Base-by-base conservation (phyloP, 1,139 yeast species). In the Saccharomyces hybrid region DNA sequence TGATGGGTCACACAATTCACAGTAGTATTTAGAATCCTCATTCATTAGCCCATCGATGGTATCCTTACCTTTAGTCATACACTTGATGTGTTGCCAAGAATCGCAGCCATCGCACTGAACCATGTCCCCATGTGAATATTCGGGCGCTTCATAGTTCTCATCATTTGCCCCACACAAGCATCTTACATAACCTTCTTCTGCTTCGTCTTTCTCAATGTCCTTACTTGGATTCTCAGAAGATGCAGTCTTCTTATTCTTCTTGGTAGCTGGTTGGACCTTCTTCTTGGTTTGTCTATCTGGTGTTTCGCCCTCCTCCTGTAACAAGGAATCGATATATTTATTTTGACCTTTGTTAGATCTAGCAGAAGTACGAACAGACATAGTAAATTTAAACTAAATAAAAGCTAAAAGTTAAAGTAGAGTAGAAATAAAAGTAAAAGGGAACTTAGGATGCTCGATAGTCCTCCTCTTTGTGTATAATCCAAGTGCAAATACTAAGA, bases 21-120 rank as follows among this genome's bases (percentile, higher is more conserved):
- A 83, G 28, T 63, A 60, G 63, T 83, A 83, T 30, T 68, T 67
- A 8, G 77, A 76, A 0, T 84, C 83, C 1, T 77, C 46, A 26
- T 50, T 52, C 47, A 60, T 41, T 41, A 57, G 50, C 8, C 48
- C 47, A 23, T 31, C 27, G n/a, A 23, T 16, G 47, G 20, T n/a
- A n/a, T 51, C 57, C 20, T 70, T 68, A 62, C 77, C 70, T 63
- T 76, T 69, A 49, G 87, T 79, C 79, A 87, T 79, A 70, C 97
- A 89, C 54, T 71, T 74, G 34, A 84, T 81, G 68, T 89, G 97
- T 67, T 89, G 97, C 97, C 97, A 89, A 11, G 89, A 82, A 53
- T 78, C 71, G 68, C 97, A 89, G 25, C 72, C 65, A 54, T 86
- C 96, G 70, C 97, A 89, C 65, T 86, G 88, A 34, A 86, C 81